These are phyloP conservation scores for Cladophialophora bantiana DNA, from an alignment of 2,329 filamentous ascomycete genomes.

Conservation along the genomic window DNA sequence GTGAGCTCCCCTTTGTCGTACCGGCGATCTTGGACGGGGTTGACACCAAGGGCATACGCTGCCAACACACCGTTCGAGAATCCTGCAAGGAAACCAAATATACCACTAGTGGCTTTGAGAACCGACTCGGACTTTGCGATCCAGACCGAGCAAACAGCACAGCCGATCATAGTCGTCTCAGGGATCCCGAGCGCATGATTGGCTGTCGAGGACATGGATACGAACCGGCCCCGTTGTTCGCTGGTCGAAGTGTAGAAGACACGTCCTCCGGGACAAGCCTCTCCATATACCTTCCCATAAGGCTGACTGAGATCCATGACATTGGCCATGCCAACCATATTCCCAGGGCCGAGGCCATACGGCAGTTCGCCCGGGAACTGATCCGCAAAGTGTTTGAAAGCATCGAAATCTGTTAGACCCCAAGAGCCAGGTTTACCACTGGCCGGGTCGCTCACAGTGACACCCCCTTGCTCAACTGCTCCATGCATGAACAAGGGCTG, in stretches of 20 bases:
- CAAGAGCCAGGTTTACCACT: constrained; percentile 78
- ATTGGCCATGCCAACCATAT: constrained; percentile 77
- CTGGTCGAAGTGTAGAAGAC: constrained; percentile 77
- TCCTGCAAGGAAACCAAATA: constrained; percentile 82
- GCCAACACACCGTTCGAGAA: constrained; percentile 84
- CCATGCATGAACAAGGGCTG: constrained; percentile 83
- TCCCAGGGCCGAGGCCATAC: constrained; percentile 80
- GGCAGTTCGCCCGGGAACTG: constrained; percentile 74
- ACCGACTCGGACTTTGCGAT: constrained; percentile 82
- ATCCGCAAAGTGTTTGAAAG: constrained; percentile 79
- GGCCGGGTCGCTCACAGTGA: constrained; percentile 81
- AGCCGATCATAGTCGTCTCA: constrained; percentile 70
- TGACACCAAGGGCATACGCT: constrained; percentile 75
- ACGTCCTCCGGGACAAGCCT: constrained; percentile 83
- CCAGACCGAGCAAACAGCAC: constrained; percentile 83
- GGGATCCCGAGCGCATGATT: constrained; percentile 72
- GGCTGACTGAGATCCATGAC: constrained; percentile 89
- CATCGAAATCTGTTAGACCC: constrained; percentile 78
- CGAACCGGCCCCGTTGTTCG: constrained; percentile 78
- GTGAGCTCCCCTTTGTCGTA: constrained; percentile 79
- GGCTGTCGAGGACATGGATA: constrained; percentile 69
- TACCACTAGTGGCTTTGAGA: constrained; percentile 73
- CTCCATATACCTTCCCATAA: constrained; percentile 82
- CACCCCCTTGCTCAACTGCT: constrained; percentile 76
- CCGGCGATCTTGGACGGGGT: constrained; percentile 65